Percentiles rank a stretch among this genome's conserved stretches.
phyloP scores from a whole-genome alignment of 441 rosid genomes.

The Croton setiger region DNA sequence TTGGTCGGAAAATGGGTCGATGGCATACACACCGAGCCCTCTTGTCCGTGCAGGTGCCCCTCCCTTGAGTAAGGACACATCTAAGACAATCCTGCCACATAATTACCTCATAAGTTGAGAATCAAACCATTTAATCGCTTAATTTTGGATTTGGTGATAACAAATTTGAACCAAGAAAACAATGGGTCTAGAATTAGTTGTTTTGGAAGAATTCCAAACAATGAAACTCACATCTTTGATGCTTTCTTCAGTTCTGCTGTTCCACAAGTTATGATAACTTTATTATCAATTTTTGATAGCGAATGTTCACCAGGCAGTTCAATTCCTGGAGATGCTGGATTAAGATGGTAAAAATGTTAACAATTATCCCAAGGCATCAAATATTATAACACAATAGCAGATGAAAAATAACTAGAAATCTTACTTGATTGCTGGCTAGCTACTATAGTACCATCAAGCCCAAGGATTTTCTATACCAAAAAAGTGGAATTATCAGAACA shows the following conservation, averaged over 20 bases:
- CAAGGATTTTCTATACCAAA: conserved; percentile 54
- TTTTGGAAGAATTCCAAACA: neutral
- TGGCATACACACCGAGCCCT: conserved; percentile 49
- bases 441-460: conserved; percentile 46
- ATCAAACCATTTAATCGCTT: conserved; percentile 13
- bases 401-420: neutral
- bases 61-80: conserved; percentile 59
- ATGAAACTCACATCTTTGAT: conserved; percentile 47
- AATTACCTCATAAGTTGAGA: neutral
- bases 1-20: conserved; percentile 48
- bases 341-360: conserved; percentile 13
- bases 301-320: conserved; percentile 56
- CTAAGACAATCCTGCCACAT: conserved; percentile 62
- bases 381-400: neutral
- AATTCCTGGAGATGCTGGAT: conserved; percentile 56
- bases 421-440: conserved; percentile 52
- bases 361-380: conserved; percentile 12
- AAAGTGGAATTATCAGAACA: neutral
- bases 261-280: conserved; percentile 43
- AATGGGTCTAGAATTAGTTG: neutral
- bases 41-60: conserved; percentile 93
- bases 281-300: conserved; percentile 45
- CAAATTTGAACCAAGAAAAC: neutral
- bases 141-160: neutral
- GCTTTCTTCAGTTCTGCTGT: conserved; percentile 41